Conservation (phyloP, 225 moss, liverwort and hornwort genomes). For the Climacium dendroides region DNA sequence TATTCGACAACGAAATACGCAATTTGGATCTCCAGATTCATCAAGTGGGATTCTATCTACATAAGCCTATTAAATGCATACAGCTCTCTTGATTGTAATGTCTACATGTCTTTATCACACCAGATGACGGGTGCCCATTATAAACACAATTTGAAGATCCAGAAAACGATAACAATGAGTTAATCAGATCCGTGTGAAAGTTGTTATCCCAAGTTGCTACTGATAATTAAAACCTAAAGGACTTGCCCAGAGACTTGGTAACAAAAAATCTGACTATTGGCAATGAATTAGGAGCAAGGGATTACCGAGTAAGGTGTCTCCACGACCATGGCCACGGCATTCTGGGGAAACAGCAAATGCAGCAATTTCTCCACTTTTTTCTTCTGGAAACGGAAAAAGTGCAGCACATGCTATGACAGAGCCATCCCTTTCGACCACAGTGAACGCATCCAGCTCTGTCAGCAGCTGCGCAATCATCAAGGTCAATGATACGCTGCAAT, state of each 20-base stretch:
- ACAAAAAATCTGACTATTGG: not conserved
- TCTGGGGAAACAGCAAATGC: slow-evolving; percentile 91
- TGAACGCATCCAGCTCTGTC: slow-evolving; percentile 51
- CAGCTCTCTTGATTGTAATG: not conserved
- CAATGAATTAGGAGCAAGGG: not conserved
- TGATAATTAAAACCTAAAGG: not conserved
- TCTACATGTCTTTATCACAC: not conserved
- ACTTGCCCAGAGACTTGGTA: not conserved
- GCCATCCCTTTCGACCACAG: slow-evolving; percentile 89
- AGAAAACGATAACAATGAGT: not conserved
- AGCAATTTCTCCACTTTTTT: slow-evolving; percentile 83
- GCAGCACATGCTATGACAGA: slow-evolving; percentile 89
- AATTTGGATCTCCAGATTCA: not conserved
- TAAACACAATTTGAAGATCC: not conserved
- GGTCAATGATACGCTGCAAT: not conserved
- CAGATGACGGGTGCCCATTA: not conserved
- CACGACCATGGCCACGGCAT: slow-evolving; percentile 86
- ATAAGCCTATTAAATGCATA: not conserved
- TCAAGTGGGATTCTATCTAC: not conserved
- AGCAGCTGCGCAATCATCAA: slow-evolving; percentile 46
- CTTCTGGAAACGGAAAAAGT: slow-evolving; percentile 33
- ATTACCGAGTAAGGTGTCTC: slow-evolving; percentile 76
- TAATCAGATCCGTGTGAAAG: not conserved
- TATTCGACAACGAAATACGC: not conserved
- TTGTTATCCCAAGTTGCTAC: not conserved